phyloP scores from a whole-genome alignment of 352 stramenopile genomes.

The Halophytophthora batemanensis region DNA sequence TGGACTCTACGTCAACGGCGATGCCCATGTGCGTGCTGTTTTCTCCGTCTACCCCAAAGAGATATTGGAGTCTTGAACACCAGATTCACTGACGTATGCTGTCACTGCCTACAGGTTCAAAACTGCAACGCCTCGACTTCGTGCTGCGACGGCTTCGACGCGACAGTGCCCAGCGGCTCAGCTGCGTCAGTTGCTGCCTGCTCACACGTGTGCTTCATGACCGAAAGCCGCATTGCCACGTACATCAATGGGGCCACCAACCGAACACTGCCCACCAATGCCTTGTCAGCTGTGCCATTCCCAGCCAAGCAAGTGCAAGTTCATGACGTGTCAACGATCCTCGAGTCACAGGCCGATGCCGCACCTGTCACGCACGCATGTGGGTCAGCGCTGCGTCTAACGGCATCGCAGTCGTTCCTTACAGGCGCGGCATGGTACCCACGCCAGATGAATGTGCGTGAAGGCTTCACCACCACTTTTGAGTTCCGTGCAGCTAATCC shows the following conservation, averaged over 20 bases:
- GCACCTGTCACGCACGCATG: slow-evolving; percentile 47
- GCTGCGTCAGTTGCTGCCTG: slow-evolving; percentile 21
- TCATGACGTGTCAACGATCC: slow-evolving; percentile 9
- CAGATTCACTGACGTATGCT: not conserved
- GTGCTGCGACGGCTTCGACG: slow-evolving; percentile 81
- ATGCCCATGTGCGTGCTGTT: slow-evolving; percentile 52
- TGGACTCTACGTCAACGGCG: slow-evolving; percentile 86
- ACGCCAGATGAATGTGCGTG: slow-evolving; percentile 80
- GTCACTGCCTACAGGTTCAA: slow-evolving; percentile 51
- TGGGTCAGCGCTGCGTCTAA: slow-evolving; percentile 77
- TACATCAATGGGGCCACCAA: slow-evolving; percentile 37
- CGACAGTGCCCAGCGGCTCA: slow-evolving; percentile 6
- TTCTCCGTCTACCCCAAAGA: not conserved
- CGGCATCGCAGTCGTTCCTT: slow-evolving; percentile 61
- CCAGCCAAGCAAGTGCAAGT: slow-evolving; percentile 45
- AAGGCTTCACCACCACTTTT: slow-evolving; percentile 91
- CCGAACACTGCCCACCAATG: slow-evolving; percentile 45
- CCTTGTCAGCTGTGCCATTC: slow-evolving; percentile 28
- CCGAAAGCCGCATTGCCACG: slow-evolving; percentile 28
- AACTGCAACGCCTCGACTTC: slow-evolving; percentile 88
- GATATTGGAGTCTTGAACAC: too few relatives aligned
- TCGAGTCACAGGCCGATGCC: slow-evolving; percentile 9
- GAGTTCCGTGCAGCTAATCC: slow-evolving; percentile 82
- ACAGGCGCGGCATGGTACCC: slow-evolving; percentile 90
- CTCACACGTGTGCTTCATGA: slow-evolving; percentile 41